These are phyloP conservation scores for Opeltia flavorubescens DNA, from an alignment of 495 filamentous ascomycete species.

Conservation along the genomic window DNA sequence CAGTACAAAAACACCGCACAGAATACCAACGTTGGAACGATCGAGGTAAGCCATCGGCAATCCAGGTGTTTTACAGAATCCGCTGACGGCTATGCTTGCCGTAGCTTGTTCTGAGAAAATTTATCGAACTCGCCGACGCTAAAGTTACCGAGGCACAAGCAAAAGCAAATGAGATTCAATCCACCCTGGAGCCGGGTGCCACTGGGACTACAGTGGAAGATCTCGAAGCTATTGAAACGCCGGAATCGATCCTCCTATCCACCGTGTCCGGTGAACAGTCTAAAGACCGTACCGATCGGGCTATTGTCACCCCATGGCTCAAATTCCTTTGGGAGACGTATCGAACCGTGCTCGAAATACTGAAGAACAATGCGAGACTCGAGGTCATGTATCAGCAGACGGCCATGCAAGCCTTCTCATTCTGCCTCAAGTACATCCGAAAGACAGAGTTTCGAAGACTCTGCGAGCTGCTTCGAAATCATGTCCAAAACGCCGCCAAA, in stretches of 20 bases:
- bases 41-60: slow-evolving; percentile 50
- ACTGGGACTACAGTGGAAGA: slow-evolving; percentile 76
- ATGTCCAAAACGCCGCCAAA: slow-evolving; percentile 98
- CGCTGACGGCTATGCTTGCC: slow-evolving; percentile 3
- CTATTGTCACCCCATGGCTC: slow-evolving; percentile 96
- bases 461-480: slow-evolving; percentile 94
- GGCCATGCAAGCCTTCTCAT: slow-evolving; percentile 93
- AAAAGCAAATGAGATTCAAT: slow-evolving; percentile 90
- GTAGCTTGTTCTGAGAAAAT: slow-evolving; percentile 82
- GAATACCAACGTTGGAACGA: slow-evolving; percentile 96
- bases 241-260: slow-evolving; percentile 92
- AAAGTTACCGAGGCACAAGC: slow-evolving; percentile 94
- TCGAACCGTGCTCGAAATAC: slow-evolving; percentile 91
- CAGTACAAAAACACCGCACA: slow-evolving; percentile 99
- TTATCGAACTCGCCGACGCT: slow-evolving; percentile 90
- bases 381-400: slow-evolving; percentile 98
- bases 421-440: slow-evolving; percentile 93
- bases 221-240: slow-evolving; percentile 91
- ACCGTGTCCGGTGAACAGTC: slow-evolving; percentile 98
- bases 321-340: slow-evolving; percentile 99
- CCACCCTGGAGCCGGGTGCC: slow-evolving; percentile 55
- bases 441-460: slow-evolving; percentile 99
- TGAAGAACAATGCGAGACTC: slow-evolving; percentile 95
- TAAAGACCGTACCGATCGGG: slow-evolving; percentile 87
- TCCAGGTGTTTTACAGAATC: background rate